Conservation (phyloP, 148 eudicot genomes). For the Camellia sinensis region DNA sequence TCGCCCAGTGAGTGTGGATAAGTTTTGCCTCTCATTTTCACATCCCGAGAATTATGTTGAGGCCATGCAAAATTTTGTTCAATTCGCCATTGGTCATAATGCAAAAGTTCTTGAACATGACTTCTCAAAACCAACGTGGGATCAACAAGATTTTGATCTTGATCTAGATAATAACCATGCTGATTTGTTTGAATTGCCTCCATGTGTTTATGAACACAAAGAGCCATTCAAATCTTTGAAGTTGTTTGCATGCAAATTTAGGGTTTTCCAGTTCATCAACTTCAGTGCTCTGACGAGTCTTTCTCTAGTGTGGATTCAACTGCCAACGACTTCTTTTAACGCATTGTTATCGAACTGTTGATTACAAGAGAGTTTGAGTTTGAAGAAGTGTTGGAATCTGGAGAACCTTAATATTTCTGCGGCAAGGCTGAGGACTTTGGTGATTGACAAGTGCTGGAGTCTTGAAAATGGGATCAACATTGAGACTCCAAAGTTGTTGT, state of each 20-base stretch:
- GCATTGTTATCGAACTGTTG: slow-evolving; percentile 19
- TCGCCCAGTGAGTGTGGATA: not conserved
- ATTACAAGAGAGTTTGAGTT: slow-evolving; percentile 20
- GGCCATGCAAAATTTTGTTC: not conserved
- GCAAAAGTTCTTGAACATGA: slow-evolving; percentile 24
- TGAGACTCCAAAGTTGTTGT: slow-evolving; percentile 13
- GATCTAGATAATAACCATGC: slow-evolving; percentile 9
- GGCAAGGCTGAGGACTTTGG: slow-evolving; percentile 21
- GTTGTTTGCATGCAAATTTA: slow-evolving; percentile 29
- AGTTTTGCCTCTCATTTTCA: slow-evolving; percentile 28
- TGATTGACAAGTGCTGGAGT: slow-evolving; percentile 27
- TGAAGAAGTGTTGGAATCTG: slow-evolving; percentile 26
- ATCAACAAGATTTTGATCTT: too few species aligned
- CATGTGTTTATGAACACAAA: slow-evolving; percentile 13
- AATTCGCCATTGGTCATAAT: slow-evolving; percentile 17
- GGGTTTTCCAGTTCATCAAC: not conserved
- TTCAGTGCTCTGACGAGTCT: slow-evolving; percentile 19
- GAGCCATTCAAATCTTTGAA: slow-evolving; percentile 22
- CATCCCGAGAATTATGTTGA: not conserved
- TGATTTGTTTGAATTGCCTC: slow-evolving; percentile 23
- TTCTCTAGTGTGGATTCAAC: slow-evolving; percentile 27
- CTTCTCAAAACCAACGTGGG: too few species aligned
- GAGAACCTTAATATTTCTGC: slow-evolving; percentile 9
- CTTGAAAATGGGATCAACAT: slow-evolving; percentile 9
- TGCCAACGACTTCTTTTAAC: not conserved